Evolutionary conservation across 169 alveolate species (phyloP).

Genomic region (Plasmodium gaboni): DNA sequence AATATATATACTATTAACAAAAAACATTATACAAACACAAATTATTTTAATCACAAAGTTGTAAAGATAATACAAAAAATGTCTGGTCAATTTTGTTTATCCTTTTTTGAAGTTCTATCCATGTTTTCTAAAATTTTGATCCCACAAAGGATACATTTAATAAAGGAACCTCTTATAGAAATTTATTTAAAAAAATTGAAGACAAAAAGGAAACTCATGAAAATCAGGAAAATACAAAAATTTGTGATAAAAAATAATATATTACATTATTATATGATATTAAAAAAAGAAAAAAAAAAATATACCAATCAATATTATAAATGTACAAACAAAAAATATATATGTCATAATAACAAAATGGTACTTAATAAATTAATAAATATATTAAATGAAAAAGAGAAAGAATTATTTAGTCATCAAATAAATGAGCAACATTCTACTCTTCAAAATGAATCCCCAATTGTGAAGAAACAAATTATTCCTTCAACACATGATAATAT

Average conservation of each 20-base stretch:
- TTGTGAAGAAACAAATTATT: no score
- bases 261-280: constrained; percentile 32
- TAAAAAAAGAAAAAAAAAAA: constrained; percentile 14
- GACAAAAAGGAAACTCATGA: constrained; percentile 8
- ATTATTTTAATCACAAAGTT: not conserved
- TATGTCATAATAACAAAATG: not conserved
- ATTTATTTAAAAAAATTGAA: constrained; percentile 1
- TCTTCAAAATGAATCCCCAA: no score
- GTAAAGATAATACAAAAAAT: not conserved
- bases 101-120: constrained; percentile 52
- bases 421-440: no score
- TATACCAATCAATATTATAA: constrained; percentile 2
- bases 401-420: not conserved
- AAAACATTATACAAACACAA: not conserved
- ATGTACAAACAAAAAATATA: constrained; percentile 1
- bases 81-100: constrained; percentile 10
- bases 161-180: constrained; percentile 8
- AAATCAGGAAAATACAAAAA: constrained; percentile 40
- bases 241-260: constrained; percentile 11
- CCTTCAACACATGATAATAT: no score
- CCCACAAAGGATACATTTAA: constrained; percentile 36
- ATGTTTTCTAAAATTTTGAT: constrained; percentile 45
- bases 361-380: not conserved
- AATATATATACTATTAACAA: not conserved
- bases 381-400: constrained; percentile 24